Conservation (phyloP, 352 stramenopile species). For the Phytophthora rubi region DNA sequence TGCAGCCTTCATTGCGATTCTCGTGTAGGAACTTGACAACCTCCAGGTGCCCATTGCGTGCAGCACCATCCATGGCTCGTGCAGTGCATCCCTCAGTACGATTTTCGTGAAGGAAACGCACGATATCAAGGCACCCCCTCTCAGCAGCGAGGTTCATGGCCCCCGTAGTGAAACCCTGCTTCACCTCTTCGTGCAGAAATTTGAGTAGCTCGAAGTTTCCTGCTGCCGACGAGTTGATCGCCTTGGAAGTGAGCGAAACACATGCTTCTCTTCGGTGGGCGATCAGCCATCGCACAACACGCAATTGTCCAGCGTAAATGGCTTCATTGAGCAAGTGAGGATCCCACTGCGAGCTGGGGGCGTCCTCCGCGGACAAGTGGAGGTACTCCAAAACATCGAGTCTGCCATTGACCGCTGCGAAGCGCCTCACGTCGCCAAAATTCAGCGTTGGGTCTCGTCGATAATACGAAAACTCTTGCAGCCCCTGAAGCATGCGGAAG, state of each 20-base stretch:
- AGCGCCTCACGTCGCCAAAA: conserved; percentile 17
- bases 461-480: conserved; percentile 15
- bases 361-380: conserved; percentile 6
- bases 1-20: conserved; percentile 22
- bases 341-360: conserved; percentile 11
- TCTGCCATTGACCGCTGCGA: conserved; percentile 10
- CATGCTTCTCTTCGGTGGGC: conserved; percentile 11
- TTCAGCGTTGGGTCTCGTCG: conserved; percentile 13
- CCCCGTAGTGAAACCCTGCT: conserved; percentile 13
- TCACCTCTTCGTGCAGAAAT: conserved; percentile 17
- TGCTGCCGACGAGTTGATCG: conserved; percentile 18
- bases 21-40: conserved; percentile 26
- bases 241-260: conserved; percentile 18
- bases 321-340: conserved; percentile 15
- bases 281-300: conserved; percentile 15
- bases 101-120: conserved; percentile 21
- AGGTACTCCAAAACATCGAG: conserved; percentile 14
- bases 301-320: conserved; percentile 19
- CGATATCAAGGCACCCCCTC: conserved; percentile 16
- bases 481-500: conserved; percentile 9
- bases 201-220: conserved; percentile 18
- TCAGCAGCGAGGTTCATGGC: conserved; percentile 28
- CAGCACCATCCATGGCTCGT: conserved; percentile 16
- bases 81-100: conserved; percentile 13
- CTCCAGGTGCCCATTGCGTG: conserved; percentile 15